A percentile compares a stretch with the other conserved stretches of the same genome.
Conservation (phyloP, 805 yeast genomes). For the Blastobotrys robertii region DNA sequence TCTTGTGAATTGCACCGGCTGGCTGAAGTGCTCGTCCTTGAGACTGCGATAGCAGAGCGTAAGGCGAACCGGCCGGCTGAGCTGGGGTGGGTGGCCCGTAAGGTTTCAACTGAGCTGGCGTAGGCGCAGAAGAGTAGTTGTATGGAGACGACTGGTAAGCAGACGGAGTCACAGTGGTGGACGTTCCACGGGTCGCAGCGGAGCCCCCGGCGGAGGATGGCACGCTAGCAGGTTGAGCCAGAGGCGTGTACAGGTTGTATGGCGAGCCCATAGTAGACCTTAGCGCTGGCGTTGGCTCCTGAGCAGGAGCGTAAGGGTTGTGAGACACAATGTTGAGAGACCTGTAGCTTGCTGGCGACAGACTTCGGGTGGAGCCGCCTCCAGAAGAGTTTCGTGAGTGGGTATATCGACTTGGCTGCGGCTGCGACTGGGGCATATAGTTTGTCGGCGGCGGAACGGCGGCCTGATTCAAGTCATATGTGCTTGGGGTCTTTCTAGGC, state of each 20-base stretch:
- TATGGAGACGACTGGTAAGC: neutral
- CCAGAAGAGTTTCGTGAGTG: slow-evolving; percentile 4
- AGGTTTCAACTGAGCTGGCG: neutral
- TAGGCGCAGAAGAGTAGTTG: neutral
- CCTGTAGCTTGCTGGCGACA: slow-evolving; percentile 9
- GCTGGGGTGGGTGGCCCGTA: neutral
- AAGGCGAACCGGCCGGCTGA: neutral
- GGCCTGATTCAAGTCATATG: neutral
- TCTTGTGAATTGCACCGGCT: neutral
- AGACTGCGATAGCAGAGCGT: neutral
- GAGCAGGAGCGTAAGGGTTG: slow-evolving; percentile 14
- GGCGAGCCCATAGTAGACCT: slow-evolving; percentile 2
- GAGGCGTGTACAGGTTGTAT: neutral
- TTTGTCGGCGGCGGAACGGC: slow-evolving; percentile 20
- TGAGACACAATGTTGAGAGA: slow-evolving; percentile 1
- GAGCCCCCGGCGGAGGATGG: neutral
- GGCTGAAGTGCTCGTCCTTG: neutral
- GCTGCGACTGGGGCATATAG: slow-evolving; percentile 24
- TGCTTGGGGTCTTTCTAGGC: neutral
- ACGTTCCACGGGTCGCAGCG: neutral
- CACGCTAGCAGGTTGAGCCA: neutral
- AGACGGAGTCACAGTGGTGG: neutral
- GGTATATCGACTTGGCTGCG: neutral
- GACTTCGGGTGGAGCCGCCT: slow-evolving; percentile 1
- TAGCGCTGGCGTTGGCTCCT: neutral